Evolutionary conservation across 2,329 filamentous ascomycete genomes (phyloP).

Genomic region (Plenodomus lindquistii): DNA sequence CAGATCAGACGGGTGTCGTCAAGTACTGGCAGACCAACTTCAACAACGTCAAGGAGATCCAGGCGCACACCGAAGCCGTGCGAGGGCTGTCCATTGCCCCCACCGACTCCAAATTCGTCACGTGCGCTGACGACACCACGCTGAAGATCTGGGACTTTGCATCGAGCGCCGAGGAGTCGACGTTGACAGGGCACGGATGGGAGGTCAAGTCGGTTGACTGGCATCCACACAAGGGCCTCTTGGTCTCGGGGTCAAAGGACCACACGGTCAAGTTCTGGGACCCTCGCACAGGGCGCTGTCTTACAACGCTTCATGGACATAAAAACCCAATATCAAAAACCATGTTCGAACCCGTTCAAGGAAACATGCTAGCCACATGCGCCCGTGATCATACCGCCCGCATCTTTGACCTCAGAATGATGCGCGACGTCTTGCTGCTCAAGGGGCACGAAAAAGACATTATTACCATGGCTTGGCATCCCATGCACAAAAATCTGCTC

Average conservation of each 20-base stretch:
- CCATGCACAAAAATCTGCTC: conserved; percentile 84
- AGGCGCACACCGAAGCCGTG: conserved; percentile 87
- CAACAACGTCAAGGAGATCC: conserved; percentile 95
- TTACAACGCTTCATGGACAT: conserved; percentile 93
- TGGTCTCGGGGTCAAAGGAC: conserved; percentile 97
- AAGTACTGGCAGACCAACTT: conserved; percentile 99
- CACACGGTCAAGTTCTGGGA: conserved; percentile 98
- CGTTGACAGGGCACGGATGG: conserved; percentile 93
- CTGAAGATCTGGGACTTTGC: conserved; percentile 98
- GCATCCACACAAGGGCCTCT: conserved; percentile 91
- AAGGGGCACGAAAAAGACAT: conserved; percentile 97
- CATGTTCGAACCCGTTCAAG: conserved; percentile 82
- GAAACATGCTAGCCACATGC: conserved; percentile 84
- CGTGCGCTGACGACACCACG: conserved; percentile 89
- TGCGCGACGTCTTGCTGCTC: conserved; percentile 93
- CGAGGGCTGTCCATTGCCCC: conserved; percentile 91
- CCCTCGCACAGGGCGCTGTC: conserved; percentile 83
- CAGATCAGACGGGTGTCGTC: conserved; percentile 90
- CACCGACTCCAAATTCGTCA: conserved; percentile 94
- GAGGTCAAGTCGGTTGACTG: conserved; percentile 96
- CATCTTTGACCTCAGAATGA: conserved; percentile 95
- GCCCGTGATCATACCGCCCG: conserved; percentile 91
- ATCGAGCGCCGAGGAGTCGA: conserved; percentile 78
- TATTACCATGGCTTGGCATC: conserved; percentile 90
- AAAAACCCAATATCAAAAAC: conserved; percentile 97